Base-by-base conservation (phyloP, 169 alveolate genomes). In the Eimeria acervulina region DNA sequence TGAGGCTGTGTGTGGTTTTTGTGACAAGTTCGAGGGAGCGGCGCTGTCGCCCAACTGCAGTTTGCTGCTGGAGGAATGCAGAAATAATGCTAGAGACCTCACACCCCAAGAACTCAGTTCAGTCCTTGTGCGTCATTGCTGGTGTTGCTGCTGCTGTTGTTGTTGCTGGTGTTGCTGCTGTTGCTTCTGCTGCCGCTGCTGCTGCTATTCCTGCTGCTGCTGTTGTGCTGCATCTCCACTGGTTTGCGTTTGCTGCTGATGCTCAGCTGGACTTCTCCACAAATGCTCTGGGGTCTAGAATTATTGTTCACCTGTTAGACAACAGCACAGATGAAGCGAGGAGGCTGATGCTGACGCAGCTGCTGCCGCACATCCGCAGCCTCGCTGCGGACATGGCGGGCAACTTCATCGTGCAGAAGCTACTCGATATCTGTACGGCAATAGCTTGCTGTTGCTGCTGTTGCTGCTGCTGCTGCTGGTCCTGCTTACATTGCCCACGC, bases 311-410 rank as follows among this genome's bases (percentile, higher is more conserved):
- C 44, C 40, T 68, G 44, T 74, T 90, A 12, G 95, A 93, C 36
- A 59, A 36, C 84, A 28, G 55, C 84, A 47, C 83, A 19, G 91
- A 72, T 19, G 93, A 61, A 7, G 93, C 87, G 33, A 55, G 90
- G 85, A 44, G 70, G 83, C 76, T 81, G 87, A 42, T 95, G 42
- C 93, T 95, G 28, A 10, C 63, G 47, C 91, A 63, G 91, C 63
- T 95, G 74, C 95, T 95, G 80, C 90, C 93, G 44, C 90, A 90
- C 51, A 88, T 81, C 68, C 80, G 80, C 76, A 92, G 68, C 92
- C 96, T 96, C 85, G 76, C 97, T 26, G 94, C 96, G 1, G 97
- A 96, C 61, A 95, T 78, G 55, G 93, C 94, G n/a, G 97, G 97
- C 72, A 95, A 93, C 84, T 95, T 93, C 76, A 97, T 96, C 90